phyloP scores from a whole-genome alignment of 2,329 filamentous ascomycete genomes.

The Furcasterigmium sp. region DNA sequence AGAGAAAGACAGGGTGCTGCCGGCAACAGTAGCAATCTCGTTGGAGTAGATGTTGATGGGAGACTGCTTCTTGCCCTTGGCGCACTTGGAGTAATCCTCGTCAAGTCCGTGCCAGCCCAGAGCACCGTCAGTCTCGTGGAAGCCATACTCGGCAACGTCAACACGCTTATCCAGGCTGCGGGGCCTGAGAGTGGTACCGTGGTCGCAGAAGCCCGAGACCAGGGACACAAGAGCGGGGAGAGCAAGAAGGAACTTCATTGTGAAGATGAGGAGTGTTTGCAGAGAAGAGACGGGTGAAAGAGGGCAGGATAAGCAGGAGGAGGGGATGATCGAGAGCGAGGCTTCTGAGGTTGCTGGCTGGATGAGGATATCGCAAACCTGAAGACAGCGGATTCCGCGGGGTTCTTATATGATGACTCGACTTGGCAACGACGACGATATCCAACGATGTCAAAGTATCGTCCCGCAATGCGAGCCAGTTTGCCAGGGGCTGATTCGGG shows the following conservation, averaged over 20 bases:
- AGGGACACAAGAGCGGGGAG: constrained; percentile 13
- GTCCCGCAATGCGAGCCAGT: neutral
- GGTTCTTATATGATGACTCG: neutral
- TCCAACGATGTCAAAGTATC: neutral
- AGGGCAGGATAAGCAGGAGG: neutral
- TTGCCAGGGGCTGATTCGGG: neutral
- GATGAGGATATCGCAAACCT: neutral
- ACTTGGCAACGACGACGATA: neutral
- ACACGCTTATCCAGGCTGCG: neutral
- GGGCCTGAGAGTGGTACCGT: constrained; percentile 27
- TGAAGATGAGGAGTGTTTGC: neutral
- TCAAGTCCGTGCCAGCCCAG: constrained; percentile 46
- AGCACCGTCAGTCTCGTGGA: constrained; percentile 37
- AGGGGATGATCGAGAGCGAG: too few species aligned
- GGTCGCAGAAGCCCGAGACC: constrained; percentile 19
- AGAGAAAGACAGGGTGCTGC: constrained; percentile 23
- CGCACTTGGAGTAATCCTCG: constrained; percentile 38
- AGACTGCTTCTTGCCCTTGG: constrained; percentile 44
- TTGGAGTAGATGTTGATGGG: constrained; percentile 45
- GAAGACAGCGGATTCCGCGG: neutral
- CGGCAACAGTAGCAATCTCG: constrained; percentile 14
- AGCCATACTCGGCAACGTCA: constrained; percentile 27
- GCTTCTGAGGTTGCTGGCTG: neutral
- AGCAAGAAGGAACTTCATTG: constrained; percentile 14
- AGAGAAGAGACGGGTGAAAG: neutral